Percentiles rank a stretch among this genome's conserved stretches.
These are phyloP conservation scores for Citrullus mucosospermus DNA, from an alignment of 306 rosid species.

Conservation along the genomic window DNA sequence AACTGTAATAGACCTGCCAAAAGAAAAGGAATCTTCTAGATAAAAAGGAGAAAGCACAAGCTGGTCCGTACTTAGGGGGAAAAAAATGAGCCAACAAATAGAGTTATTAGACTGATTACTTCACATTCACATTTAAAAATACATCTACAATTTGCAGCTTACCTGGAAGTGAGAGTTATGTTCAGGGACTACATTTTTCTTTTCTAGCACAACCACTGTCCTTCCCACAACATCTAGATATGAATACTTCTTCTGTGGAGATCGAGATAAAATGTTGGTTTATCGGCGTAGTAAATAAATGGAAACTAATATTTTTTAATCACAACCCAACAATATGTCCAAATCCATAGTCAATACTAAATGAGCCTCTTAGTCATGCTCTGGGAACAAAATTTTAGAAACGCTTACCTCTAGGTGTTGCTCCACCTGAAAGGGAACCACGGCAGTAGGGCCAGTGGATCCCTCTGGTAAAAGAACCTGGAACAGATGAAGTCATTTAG, in stretches of 20 bases:
- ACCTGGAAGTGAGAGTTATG: slow-evolving; percentile 87
- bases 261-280: slow-evolving; percentile 12
- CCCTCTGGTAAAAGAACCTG: slow-evolving; percentile 96
- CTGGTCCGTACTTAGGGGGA: too few species aligned
- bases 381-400: background rate
- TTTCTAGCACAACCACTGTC: slow-evolving; percentile 78
- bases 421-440: slow-evolving; percentile 66
- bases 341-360: background rate
- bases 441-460: slow-evolving; percentile 63
- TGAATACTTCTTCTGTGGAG: slow-evolving; percentile 70
- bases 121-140: background rate
- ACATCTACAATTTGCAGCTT: slow-evolving; percentile 9
- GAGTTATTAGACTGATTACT: background rate
- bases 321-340: background rate
- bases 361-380: background rate
- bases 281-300: background rate
- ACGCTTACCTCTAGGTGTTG: slow-evolving; percentile 59
- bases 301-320: background rate
- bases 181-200: slow-evolving; percentile 84
- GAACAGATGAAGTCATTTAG: slow-evolving; percentile 15
- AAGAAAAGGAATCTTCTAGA: background rate
- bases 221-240: slow-evolving; percentile 92
- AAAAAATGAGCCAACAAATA: background rate
- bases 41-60: background rate
- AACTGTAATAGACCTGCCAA: slow-evolving; percentile 70